Evolutionary conservation across 2,329 filamentous ascomycete species (phyloP), one percentile per base, ranked within the genome.

Genomic region (Cyphellophora europaea): DNA sequence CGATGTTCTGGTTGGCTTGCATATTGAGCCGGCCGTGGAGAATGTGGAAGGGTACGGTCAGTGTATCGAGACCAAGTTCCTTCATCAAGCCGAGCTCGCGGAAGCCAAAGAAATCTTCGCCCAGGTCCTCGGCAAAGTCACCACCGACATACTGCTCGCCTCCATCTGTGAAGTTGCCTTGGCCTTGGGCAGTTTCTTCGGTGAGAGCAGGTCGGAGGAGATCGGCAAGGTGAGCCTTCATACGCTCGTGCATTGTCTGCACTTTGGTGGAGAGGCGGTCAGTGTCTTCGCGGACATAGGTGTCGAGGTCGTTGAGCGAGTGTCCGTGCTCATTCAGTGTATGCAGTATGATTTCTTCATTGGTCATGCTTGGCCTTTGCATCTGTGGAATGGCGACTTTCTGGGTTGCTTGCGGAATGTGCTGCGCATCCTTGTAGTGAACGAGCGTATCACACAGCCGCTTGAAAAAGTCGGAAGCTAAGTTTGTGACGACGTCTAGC

Each of bases 61-160:
- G 74, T 47, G 82, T 82, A 19, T 89, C 80, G 42, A 91, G 71
- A 12, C 88, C 88, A 54, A 96, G 82, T 55, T 98, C 91, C 49
- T 79, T 81, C 52, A 94, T 87, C 38, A 98, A 72, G 28, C 91
- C 91, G 30, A 98, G 74, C 41, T 93, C 88, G 55, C 87, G 88
- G 73, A 98, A 96, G 17, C 91, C 91, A 53, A 98, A 98, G 72
- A 95, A 98, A 62, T 98, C 91, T 65, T 98, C 91, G 42, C 88
- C 89, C 10, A 98, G 82, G 49, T 98, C 91, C 56, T 95, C 91
- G 1, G 91, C 91, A 56, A 98, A 98, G 58, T 98, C 91, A 42
- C 91, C 91, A 30, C 84, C 86, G 31, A 95, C 79, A 49, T 96
- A 98, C 55, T 96, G 91, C 45, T 98, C 91, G 58, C 87, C 94